Evolutionary conservation across 306 rosid genomes (phyloP).

Genomic region (Pachyrhizus erosus): DNA sequence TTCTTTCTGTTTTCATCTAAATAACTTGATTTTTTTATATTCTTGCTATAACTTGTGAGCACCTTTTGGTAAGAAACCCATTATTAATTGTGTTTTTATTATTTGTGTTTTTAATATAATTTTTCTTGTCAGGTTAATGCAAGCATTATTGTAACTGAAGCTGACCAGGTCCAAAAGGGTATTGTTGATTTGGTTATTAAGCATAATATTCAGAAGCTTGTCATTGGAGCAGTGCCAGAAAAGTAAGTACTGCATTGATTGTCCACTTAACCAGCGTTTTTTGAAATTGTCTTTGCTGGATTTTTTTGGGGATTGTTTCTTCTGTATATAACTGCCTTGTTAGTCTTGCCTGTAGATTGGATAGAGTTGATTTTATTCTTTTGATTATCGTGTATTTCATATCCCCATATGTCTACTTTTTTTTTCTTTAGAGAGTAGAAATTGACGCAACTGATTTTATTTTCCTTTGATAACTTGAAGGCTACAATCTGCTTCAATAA

Average conservation of each 20-base stretch:
- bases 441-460: background rate
- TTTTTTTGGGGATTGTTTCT: background rate
- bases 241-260: conserved; percentile 60
- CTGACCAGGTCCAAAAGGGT: conserved; percentile 74
- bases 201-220: conserved; percentile 73
- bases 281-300: background rate
- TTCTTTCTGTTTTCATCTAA: background rate
- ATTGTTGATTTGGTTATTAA: conserved; percentile 68
- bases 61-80: background rate
- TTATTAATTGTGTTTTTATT: conserved; percentile 23
- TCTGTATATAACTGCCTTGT: background rate
- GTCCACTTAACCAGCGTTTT: background rate
- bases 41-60: background rate
- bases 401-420: conserved; percentile 6
- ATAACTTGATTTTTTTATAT: background rate
- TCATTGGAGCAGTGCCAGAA: conserved; percentile 73
- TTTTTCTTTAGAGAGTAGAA: background rate
- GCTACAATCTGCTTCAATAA: conserved; percentile 12
- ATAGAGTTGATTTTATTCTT: background rate
- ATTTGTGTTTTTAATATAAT: conserved; percentile 17
- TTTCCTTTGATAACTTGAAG: conserved; percentile 23
- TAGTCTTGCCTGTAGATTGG: background rate
- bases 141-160: conserved; percentile 58
- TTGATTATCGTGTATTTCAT: background rate
- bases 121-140: conserved; percentile 66